Conservation (phyloP, 805 yeast genomes). For the Barnettozyma populi region DNA sequence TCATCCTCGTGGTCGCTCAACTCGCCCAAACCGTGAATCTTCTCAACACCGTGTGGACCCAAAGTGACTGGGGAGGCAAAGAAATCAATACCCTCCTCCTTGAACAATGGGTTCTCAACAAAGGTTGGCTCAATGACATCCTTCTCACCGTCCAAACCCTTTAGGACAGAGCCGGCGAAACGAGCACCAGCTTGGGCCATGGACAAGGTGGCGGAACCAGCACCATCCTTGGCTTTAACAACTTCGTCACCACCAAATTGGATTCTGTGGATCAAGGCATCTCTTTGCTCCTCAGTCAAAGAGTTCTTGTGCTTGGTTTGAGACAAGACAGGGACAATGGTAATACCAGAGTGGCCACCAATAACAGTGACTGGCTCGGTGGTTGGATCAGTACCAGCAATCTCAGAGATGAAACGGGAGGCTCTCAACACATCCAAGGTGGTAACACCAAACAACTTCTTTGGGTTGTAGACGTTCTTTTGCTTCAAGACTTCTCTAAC, state of each 20-base stretch:
- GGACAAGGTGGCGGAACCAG: slow-evolving; percentile 89
- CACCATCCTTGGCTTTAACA: slow-evolving; percentile 89
- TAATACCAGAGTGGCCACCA: slow-evolving; percentile 84
- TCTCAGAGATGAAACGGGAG: slow-evolving; percentile 43
- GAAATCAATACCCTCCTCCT: slow-evolving; percentile 86
- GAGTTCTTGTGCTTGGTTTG: slow-evolving; percentile 62
- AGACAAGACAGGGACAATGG: slow-evolving; percentile 72
- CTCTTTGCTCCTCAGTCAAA: slow-evolving; percentile 60
- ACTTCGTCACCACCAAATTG: slow-evolving; percentile 97
- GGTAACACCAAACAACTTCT: slow-evolving; percentile 79
- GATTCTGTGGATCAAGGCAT: slow-evolving; percentile 72
- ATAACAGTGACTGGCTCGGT: slow-evolving; percentile 54
- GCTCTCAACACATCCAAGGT: slow-evolving; percentile 75
- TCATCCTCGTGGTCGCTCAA: slow-evolving; percentile 76
- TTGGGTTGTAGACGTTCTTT: slow-evolving; percentile 68
- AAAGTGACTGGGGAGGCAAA: slow-evolving; percentile 93
- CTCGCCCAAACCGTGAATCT: slow-evolving; percentile 72
- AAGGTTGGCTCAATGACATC: slow-evolving; percentile 65
- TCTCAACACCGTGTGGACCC: slow-evolving; percentile 85
- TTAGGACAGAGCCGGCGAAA: slow-evolving; percentile 59
- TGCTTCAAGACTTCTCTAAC: slow-evolving; percentile 73
- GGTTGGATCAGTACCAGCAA: slow-evolving; percentile 11
- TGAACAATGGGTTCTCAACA: slow-evolving; percentile 78
- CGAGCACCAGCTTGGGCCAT: slow-evolving; percentile 91
- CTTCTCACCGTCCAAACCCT: slow-evolving; percentile 58